These are phyloP conservation scores for Astrocystis sublimbata DNA, from an alignment of 495 filamentous ascomycete species.

Conservation along the genomic window DNA sequence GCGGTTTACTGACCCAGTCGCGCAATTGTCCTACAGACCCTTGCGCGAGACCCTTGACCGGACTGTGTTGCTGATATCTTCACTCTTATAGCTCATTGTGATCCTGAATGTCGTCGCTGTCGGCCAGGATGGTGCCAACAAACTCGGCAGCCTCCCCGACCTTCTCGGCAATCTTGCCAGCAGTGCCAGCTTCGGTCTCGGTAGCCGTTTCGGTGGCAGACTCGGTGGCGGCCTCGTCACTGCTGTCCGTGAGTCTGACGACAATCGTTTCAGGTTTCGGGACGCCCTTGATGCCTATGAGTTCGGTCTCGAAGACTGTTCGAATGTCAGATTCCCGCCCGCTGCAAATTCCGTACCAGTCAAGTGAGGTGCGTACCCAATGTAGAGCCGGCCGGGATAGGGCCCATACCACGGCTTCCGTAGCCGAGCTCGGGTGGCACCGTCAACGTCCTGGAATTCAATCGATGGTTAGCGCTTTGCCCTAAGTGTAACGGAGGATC, in stretches of 20 bases:
- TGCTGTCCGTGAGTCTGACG: conserved; percentile 40
- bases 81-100: conserved; percentile 53
- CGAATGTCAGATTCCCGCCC: conserved; percentile 13
- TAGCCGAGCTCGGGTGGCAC: conserved; percentile 89
- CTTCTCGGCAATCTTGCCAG: conserved; percentile 45
- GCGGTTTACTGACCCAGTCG: neutral
- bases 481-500: neutral
- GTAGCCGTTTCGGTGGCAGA: conserved; percentile 36
- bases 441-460: conserved; percentile 63
- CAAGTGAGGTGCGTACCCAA: conserved; percentile 52
- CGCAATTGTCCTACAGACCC: neutral
- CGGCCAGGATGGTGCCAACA: conserved; percentile 44
- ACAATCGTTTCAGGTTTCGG: conserved; percentile 53
- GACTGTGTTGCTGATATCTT: neutral
- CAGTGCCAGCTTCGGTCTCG: conserved; percentile 33
- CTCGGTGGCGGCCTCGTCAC: conserved; percentile 19
- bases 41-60: neutral
- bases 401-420: conserved; percentile 70
- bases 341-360: neutral
- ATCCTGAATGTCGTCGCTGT: conserved; percentile 53
- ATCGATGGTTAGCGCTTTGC: neutral
- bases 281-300: conserved; percentile 85
- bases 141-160: conserved; percentile 47
- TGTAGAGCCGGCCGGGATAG: conserved; percentile 77
- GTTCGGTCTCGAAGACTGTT: conserved; percentile 86